Conservation (phyloP, 805 yeast genomes). For the Metschnikowia arizonensis region DNA sequence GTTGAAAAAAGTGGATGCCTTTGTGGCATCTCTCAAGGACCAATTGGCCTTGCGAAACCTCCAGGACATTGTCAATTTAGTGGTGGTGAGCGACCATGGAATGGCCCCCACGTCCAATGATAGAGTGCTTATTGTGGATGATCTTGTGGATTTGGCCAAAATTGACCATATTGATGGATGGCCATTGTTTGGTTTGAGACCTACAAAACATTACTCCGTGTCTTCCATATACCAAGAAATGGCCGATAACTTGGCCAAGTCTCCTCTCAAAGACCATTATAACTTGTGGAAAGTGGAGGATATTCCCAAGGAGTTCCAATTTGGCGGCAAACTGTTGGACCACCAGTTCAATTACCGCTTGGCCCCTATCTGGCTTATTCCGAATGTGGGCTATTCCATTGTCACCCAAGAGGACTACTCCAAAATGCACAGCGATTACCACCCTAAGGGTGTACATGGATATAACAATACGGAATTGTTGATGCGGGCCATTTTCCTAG, state of each 20-base stretch:
- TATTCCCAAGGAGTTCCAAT: slow-evolving; percentile 50
- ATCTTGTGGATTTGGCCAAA: slow-evolving; percentile 50
- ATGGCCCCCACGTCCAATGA: slow-evolving; percentile 83
- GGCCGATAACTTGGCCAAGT: slow-evolving; percentile 22
- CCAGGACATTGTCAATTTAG: slow-evolving; percentile 61
- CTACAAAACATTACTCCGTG: slow-evolving; percentile 36
- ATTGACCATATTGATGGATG: slow-evolving; percentile 72
- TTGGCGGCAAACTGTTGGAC: slow-evolving; percentile 39
- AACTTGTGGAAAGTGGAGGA: slow-evolving; percentile 52
- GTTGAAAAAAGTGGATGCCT: slow-evolving; percentile 59
- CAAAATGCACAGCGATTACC: slow-evolving; percentile 44
- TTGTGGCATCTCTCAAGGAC: slow-evolving; percentile 46
- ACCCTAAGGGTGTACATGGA: slow-evolving; percentile 81
- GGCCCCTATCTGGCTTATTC: slow-evolving; percentile 84
- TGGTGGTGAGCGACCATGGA: slow-evolving; percentile 88
- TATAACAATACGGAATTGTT: slow-evolving; percentile 71
- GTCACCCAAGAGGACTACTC: slow-evolving; percentile 58
- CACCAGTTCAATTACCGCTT: slow-evolving; percentile 54
- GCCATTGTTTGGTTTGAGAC: slow-evolving; percentile 81
- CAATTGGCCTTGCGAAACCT: slow-evolving; percentile 55
- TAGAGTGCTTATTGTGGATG: slow-evolving; percentile 68
- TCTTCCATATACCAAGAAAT: slow-evolving; percentile 48
- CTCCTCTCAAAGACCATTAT: slow-evolving; percentile 33
- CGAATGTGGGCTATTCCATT: slow-evolving; percentile 74
- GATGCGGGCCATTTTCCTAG: slow-evolving; percentile 82